Base-by-base conservation (phyloP, 2,329 filamentous ascomycete species). In the Diaporthe humulicola region DNA sequence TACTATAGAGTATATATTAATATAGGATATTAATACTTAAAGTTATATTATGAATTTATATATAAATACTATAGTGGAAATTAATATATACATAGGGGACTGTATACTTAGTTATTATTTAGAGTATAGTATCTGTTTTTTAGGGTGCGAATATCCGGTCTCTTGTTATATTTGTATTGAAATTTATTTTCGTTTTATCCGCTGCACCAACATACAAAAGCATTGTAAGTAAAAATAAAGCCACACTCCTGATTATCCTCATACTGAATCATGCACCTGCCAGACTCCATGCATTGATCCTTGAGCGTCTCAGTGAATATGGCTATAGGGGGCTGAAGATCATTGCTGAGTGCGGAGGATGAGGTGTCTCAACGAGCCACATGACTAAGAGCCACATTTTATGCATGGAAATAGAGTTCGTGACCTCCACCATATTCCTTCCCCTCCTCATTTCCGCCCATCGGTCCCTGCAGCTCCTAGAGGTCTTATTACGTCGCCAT, bases 151-250 rank as follows among this genome's bases (percentile, higher is more conserved):
- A n/a, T n/a, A n/a, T n/a, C n/a, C n/a, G n/a, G n/a, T n/a, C n/a
- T n/a, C n/a, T n/a, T n/a, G n/a, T n/a, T n/a, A n/a, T n/a, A n/a
- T n/a, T n/a, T n/a, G n/a, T n/a, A n/a, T n/a, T n/a, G n/a, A n/a
- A 10, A 9, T n/a, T 50, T 9, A n/a, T n/a, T 6, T 30, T 7
- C 8, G 14, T 22, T 19, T 33, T 30, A 8, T 3, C n/a, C 52
- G 25, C 15, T 14, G 2, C 25, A 22, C 19, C 2, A 22, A 8
- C 2, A 0, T 15, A n/a, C 4, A 19, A n/a, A 15, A n/a, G 14
- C 22, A 25, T 30, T 30, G 4, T 7, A 56, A 17, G 5, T 30
- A 4, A 30, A 56, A 17, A 56, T 7, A 17, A 30, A 19, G 15
- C 6, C 25, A 56, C 14, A 30, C 52, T 22, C 19, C 12, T 58